Conservation (phyloP, 2,329 filamentous ascomycete species). For the Fonsecaea nubica region DNA sequence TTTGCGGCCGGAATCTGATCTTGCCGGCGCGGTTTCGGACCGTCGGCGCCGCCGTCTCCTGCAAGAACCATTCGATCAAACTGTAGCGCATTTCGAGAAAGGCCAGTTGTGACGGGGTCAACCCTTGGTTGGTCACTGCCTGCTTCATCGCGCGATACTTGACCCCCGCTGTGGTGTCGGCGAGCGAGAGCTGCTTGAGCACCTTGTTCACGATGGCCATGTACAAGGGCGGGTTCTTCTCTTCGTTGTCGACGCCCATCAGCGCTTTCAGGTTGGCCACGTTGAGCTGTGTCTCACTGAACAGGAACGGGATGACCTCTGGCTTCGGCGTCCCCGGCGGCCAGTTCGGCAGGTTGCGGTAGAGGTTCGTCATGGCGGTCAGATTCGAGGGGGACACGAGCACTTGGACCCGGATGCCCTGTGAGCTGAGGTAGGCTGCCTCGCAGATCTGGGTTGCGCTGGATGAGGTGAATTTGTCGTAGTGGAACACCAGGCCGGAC, state of each 20-base stretch:
- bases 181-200: constrained; percentile 58
- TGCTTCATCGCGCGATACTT: constrained; percentile 53
- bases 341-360: constrained; percentile 48
- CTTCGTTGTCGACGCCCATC: constrained; percentile 58
- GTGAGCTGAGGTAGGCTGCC: constrained; percentile 60
- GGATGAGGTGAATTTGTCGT: constrained; percentile 61
- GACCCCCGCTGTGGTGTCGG: constrained; percentile 47
- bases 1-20: constrained; percentile 50
- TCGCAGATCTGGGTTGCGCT: constrained; percentile 56
- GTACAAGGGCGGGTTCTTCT: constrained; percentile 56
- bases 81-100: constrained; percentile 67
- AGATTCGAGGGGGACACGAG: constrained; percentile 60
- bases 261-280: constrained; percentile 60
- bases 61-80: constrained; percentile 69
- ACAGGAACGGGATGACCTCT: constrained; percentile 52
- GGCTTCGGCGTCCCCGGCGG: constrained; percentile 46
- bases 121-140: background rate
- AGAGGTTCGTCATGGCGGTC: constrained; percentile 49
- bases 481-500: constrained; percentile 69
- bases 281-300: constrained; percentile 58
- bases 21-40: constrained; percentile 2
- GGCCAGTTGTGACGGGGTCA: constrained; percentile 53
- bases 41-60: constrained; percentile 17
- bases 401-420: constrained; percentile 56
- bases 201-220: constrained; percentile 56